Evolutionary conservation across 1,284 basidiomycete species (phyloP).

Genomic region (Neonothopanus nambi): DNA sequence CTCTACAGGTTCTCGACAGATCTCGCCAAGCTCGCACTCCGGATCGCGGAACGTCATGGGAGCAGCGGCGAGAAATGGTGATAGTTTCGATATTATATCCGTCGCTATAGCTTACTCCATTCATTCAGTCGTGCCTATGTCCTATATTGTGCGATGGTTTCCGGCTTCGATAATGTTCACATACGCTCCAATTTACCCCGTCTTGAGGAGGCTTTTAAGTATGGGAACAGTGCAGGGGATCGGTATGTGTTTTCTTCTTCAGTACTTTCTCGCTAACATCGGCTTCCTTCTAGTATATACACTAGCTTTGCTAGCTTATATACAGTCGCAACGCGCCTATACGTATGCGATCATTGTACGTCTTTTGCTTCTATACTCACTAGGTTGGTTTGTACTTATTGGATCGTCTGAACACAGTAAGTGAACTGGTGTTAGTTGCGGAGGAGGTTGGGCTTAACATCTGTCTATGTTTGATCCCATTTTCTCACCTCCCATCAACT

Average conservation of each 20-base stretch:
- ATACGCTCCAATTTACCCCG: conserved; percentile 61
- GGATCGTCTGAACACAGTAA: conserved; percentile 39
- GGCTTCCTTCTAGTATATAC: conserved; percentile 45
- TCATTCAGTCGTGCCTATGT: conserved; percentile 55
- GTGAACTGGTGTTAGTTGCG: conserved; percentile 54
- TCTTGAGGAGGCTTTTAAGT: conserved; percentile 61
- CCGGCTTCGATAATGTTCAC: conserved; percentile 66
- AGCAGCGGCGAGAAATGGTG: conserved; percentile 68
- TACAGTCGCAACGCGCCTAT: conserved; percentile 52
- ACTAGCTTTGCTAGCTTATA: conserved; percentile 60
- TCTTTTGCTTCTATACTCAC: not conserved
- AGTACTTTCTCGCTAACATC: not conserved
- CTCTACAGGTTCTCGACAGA: conserved; percentile 67
- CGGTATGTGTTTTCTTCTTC: conserved; percentile 38
- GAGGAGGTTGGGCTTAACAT: conserved; percentile 73
- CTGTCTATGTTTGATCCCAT: conserved; percentile 12
- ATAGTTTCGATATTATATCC: not conserved
- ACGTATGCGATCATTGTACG: conserved; percentile 65
- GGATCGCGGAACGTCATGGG: conserved; percentile 63
- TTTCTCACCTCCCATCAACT: not conserved
- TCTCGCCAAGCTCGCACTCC: conserved; percentile 63
- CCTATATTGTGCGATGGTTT: conserved; percentile 61
- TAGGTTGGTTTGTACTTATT: too few species aligned
- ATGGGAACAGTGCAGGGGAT: conserved; percentile 67
- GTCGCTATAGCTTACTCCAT: conserved; percentile 8